Evolutionary conservation across 805 yeast genomes (phyloP).

Genomic region (Torulaspora delbrueckii): DNA sequence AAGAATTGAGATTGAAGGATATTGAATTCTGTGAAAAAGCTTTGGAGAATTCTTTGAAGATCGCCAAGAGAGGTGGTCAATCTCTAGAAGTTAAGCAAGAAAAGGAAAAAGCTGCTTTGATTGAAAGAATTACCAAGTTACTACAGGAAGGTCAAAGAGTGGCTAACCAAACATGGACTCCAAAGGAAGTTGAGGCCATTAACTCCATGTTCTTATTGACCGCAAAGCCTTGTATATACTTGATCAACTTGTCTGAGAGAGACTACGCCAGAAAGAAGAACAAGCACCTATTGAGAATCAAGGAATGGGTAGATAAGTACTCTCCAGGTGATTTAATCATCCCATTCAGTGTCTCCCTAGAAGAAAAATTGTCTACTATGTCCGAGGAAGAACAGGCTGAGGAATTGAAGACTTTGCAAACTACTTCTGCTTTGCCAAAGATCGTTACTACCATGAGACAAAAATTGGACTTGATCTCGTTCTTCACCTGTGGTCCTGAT

Average conservation of each 20-base stretch:
- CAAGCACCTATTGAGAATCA: conserved; percentile 74
- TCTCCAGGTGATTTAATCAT: conserved; percentile 81
- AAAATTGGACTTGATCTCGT: conserved; percentile 80
- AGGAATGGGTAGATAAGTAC: conserved; percentile 75
- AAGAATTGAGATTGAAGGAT: conserved; percentile 92
- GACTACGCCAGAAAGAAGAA: conserved; percentile 87
- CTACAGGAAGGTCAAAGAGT: conserved; percentile 84
- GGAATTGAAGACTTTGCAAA: conserved; percentile 69
- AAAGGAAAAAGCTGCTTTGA: conserved; percentile 77
- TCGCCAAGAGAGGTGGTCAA: conserved; percentile 84
- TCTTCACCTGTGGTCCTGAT: conserved; percentile 92
- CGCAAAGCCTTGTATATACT: conserved; percentile 91
- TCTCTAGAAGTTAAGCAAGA: conserved; percentile 82
- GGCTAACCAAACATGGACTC: conserved; percentile 80
- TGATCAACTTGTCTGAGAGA: conserved; percentile 82
- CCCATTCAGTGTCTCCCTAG: conserved; percentile 88
- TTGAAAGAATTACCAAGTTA: conserved; percentile 65
- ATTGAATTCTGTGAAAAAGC: conserved; percentile 89
- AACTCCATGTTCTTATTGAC: conserved; percentile 83
- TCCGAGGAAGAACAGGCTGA: conserved; percentile 75
- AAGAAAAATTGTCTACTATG: conserved; percentile 86
- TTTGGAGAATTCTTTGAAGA: conserved; percentile 70
- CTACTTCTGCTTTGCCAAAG: conserved; percentile 77
- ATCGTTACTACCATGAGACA: conserved; percentile 84
- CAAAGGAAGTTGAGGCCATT: conserved; percentile 86